Conservation (phyloP, 352 stramenopile genomes). For the Pythium brachiatum region DNA sequence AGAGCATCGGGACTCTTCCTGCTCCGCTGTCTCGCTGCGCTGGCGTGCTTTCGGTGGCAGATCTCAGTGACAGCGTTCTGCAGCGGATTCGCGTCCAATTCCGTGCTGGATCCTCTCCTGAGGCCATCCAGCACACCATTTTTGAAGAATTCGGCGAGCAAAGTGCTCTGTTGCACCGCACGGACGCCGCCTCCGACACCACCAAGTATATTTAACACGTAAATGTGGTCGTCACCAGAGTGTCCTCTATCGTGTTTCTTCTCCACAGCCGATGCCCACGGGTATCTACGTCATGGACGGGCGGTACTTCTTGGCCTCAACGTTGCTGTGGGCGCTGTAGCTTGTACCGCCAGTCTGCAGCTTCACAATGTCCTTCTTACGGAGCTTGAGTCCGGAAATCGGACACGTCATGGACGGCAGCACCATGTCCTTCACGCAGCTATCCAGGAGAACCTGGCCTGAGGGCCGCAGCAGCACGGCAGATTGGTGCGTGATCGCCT, state of each 20-base stretch:
- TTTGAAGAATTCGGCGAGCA: constrained; percentile 42
- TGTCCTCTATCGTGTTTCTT: neutral
- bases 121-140: constrained; percentile 34
- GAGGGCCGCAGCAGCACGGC: constrained; percentile 78
- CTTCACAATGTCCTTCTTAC: constrained; percentile 84
- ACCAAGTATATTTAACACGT: constrained; percentile 46
- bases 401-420: constrained; percentile 84
- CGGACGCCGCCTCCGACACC: constrained; percentile 46
- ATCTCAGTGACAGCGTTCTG: constrained; percentile 51
- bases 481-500: constrained; percentile 75
- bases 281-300: constrained; percentile 60
- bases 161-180: constrained; percentile 30
- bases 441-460: constrained; percentile 77
- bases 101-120: constrained; percentile 25
- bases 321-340: constrained; percentile 83
- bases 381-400: constrained; percentile 77
- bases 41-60: constrained; percentile 41
- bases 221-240: neutral
- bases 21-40: neutral
- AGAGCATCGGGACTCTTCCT: neutral
- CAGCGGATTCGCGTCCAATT: constrained; percentile 51
- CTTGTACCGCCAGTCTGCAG: constrained; percentile 72
- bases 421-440: constrained; percentile 81
- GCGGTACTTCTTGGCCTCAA: constrained; percentile 87
- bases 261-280: neutral